Conservation (phyloP, 2,329 filamentous ascomycete genomes). For the Plectosphaerella plurivora region DNA sequence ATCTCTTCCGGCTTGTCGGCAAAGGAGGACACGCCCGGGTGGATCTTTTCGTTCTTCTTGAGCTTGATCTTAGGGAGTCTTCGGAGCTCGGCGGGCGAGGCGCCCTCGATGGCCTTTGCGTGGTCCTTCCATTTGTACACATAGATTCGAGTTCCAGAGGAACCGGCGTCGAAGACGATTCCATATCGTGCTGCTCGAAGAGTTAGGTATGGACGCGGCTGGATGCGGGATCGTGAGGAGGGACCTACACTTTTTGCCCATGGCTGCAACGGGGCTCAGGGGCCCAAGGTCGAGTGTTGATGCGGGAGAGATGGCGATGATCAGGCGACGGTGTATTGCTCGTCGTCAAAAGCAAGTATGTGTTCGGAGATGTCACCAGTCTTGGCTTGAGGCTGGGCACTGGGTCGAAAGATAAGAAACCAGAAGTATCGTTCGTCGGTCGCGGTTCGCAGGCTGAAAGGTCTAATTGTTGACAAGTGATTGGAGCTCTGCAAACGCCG, state of each 20-base stretch:
- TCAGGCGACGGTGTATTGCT: too few relatives aligned
- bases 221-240: too few relatives aligned
- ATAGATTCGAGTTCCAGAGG: constrained; percentile 91
- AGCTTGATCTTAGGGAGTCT: constrained; percentile 77
- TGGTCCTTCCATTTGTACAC: constrained; percentile 91
- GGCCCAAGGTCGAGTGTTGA: too few relatives aligned
- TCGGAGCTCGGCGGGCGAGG: constrained; percentile 54
- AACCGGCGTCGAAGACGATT: constrained; percentile 95
- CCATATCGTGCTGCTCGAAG: constrained; percentile 65
- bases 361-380: background rate
- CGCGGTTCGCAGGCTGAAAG: too few relatives aligned
- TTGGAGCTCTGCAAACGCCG: too few relatives aligned
- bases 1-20: constrained; percentile 71
- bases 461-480: too few relatives aligned
- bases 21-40: constrained; percentile 89
- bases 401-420: too few relatives aligned
- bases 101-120: constrained; percentile 48
- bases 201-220: background rate
- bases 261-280: background rate
- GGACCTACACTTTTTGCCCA: constrained; percentile 3
- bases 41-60: constrained; percentile 87
- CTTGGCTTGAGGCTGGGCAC: background rate
- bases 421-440: too few relatives aligned
- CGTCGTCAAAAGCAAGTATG: too few relatives aligned
- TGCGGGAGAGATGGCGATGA: too few relatives aligned